phyloP scores from a whole-genome alignment of 495 filamentous ascomycete genomes.

The Xylaria venustula region DNA sequence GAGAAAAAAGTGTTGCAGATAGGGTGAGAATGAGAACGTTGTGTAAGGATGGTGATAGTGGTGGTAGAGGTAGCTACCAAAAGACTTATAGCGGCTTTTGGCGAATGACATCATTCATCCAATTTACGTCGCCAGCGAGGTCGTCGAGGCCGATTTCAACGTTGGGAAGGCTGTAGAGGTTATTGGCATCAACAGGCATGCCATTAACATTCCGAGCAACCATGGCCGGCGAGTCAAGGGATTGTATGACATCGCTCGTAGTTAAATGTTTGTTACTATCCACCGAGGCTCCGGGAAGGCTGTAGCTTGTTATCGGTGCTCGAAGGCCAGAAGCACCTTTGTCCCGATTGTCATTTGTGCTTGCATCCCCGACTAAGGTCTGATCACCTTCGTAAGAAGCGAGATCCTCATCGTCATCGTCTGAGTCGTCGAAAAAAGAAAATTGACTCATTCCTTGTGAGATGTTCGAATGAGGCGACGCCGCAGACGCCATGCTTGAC shows the following conservation, averaged over 20 bases:
- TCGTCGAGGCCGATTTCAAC: slow-evolving; percentile 42
- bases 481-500: slow-evolving; percentile 29
- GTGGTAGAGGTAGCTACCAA: background rate
- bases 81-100: background rate
- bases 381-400: slow-evolving; percentile 18
- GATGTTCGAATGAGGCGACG: slow-evolving; percentile 19
- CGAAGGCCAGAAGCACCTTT: slow-evolving; percentile 19
- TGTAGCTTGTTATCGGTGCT: slow-evolving; percentile 40
- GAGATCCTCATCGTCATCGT: slow-evolving; percentile 35
- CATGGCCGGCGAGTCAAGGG: slow-evolving; percentile 28
- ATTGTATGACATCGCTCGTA: slow-evolving; percentile 10
- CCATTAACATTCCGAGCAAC: slow-evolving; percentile 26
- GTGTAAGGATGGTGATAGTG: background rate
- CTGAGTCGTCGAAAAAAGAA: slow-evolving; percentile 44
- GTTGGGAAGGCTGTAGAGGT: slow-evolving; percentile 31
- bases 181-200: slow-evolving; percentile 24
- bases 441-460: slow-evolving; percentile 26
- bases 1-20: background rate
- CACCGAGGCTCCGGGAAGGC: slow-evolving; percentile 34
- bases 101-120: slow-evolving; percentile 44
- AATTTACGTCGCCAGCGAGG: slow-evolving; percentile 43
- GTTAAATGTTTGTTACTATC: slow-evolving; percentile 21
- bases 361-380: slow-evolving; percentile 15
- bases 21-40: background rate
- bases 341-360: background rate